phyloP scores from a whole-genome alignment of 495 filamentous ascomycete genomes.

The Penicillium lividum region DNA sequence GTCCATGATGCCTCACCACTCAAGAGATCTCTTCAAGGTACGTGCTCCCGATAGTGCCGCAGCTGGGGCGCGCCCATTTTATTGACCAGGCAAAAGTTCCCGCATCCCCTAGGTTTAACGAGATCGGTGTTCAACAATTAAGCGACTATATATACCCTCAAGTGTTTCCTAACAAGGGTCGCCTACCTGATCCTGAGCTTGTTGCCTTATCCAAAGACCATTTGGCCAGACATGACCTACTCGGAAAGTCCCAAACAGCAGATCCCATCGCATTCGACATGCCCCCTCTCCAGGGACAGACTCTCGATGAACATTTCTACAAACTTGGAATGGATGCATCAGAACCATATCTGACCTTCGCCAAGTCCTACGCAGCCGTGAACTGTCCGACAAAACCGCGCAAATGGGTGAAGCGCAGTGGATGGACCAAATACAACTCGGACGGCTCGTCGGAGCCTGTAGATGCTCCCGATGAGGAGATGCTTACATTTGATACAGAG shows the following conservation, averaged over 20 bases:
- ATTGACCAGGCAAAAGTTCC: constrained; percentile 47
- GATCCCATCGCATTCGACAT: constrained; percentile 84
- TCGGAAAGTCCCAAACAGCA: constrained; percentile 82
- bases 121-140: constrained; percentile 91
- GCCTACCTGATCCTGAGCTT: constrained; percentile 64
- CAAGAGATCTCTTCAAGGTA: constrained; percentile 41
- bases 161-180: constrained; percentile 66
- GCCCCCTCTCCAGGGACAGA: constrained; percentile 72
- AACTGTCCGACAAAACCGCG: constrained; percentile 72
- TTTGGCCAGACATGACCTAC: constrained; percentile 81
- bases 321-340: constrained; percentile 85
- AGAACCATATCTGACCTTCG: constrained; percentile 78
- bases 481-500: constrained; percentile 94
- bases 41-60: constrained; percentile 7
- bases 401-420: constrained; percentile 76
- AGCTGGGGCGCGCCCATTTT: constrained; percentile 5
- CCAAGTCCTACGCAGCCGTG: constrained; percentile 68
- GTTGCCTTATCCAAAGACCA: constrained; percentile 80
- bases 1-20: constrained; percentile 20
- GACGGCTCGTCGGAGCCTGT: constrained; percentile 73
- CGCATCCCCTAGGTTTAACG: constrained; percentile 72
- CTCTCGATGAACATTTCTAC: constrained; percentile 93
- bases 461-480: constrained; percentile 72
- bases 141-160: constrained; percentile 79
- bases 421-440: constrained; percentile 88